Evolutionary conservation across 1,284 basidiomycete genomes (phyloP).

Genomic region (Cutaneotrichosporon cyanovorans): DNA sequence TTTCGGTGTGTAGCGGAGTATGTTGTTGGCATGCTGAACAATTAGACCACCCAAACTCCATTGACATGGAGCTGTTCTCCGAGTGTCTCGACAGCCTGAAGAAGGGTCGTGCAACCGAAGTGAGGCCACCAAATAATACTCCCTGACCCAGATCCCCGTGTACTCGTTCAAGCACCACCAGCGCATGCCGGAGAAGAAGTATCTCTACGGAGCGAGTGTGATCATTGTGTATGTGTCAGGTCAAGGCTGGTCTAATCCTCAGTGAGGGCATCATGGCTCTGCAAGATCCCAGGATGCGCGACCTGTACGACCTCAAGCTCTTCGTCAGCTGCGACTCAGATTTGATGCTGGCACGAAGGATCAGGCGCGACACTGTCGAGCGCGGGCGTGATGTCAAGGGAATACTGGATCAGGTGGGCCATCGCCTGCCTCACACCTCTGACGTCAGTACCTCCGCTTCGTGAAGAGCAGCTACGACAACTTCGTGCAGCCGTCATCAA

Average conservation of each 20-base stretch:
- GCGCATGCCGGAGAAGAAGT: conserved; percentile 72
- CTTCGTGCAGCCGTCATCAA: conserved; percentile 82
- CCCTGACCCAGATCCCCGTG: conserved; percentile 59
- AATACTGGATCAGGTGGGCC: conserved; percentile 66
- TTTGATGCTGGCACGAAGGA: conserved; percentile 89
- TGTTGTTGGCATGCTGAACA: not conserved
- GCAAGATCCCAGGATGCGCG: conserved; percentile 67
- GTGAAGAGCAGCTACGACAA: conserved; percentile 92
- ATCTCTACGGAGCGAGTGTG: conserved; percentile 91
- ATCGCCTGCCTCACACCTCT: not conserved
- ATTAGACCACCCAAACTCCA: conserved; percentile 78
- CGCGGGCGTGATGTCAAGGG: conserved; percentile 78
- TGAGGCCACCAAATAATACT: conserved; percentile 8
- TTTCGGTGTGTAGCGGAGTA: conserved; percentile 48
- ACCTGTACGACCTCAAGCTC: conserved; percentile 86
- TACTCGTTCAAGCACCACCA: conserved; percentile 40
- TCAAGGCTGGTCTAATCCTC: conserved; percentile 7
- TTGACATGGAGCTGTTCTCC: conserved; percentile 82
- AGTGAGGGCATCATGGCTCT: conserved; percentile 85
- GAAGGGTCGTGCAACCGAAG: conserved; percentile 54
- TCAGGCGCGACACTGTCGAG: conserved; percentile 79
- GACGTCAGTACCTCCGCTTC: conserved; percentile 59
- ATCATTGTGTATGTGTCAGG: conserved; percentile 60
- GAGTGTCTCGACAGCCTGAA: conserved; percentile 79
- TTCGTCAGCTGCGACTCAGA: conserved; percentile 72